Conservation (phyloP, 331 rosid species). For the Acacia concinna region DNA sequence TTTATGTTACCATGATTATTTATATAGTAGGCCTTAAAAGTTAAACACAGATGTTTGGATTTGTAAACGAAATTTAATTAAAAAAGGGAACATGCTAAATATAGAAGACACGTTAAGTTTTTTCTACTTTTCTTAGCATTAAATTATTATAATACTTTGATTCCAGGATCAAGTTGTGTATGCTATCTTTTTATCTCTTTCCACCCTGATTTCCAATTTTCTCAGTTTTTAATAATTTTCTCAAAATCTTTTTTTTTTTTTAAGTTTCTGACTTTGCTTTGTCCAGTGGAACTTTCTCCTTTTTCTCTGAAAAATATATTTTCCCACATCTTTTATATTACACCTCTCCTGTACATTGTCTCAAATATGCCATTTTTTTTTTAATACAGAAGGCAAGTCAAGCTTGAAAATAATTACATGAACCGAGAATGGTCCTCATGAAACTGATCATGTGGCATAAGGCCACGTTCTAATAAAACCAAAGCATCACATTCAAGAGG, state of each 20-base stretch:
- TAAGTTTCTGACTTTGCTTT: neutral
- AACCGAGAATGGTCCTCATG: no score
- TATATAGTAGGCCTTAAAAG: neutral
- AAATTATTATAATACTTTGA: neutral
- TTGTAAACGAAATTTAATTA: neutral
- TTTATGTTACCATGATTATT: neutral
- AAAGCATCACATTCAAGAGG: no score
- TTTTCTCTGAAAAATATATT: neutral
- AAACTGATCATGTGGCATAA: no score
- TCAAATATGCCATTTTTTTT: no score
- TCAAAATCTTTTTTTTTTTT: no score
- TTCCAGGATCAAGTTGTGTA: neutral
- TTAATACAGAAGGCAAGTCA: no score
- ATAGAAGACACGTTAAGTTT: neutral
- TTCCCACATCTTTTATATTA: neutral
- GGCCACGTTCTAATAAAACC: no score
- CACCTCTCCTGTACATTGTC: neutral
- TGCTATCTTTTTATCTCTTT: neutral
- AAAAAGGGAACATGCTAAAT: neutral
- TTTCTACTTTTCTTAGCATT: neutral
- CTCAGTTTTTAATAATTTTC: no score
- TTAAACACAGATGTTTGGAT: neutral
- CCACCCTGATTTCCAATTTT: neutral
- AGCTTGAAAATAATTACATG: no score
- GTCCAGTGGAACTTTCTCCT: neutral